Evolutionary conservation across 2,329 filamentous ascomycete species (phyloP), one percentile per base, ranked within the genome.

Genomic region (Diaporthe longicolla): DNA sequence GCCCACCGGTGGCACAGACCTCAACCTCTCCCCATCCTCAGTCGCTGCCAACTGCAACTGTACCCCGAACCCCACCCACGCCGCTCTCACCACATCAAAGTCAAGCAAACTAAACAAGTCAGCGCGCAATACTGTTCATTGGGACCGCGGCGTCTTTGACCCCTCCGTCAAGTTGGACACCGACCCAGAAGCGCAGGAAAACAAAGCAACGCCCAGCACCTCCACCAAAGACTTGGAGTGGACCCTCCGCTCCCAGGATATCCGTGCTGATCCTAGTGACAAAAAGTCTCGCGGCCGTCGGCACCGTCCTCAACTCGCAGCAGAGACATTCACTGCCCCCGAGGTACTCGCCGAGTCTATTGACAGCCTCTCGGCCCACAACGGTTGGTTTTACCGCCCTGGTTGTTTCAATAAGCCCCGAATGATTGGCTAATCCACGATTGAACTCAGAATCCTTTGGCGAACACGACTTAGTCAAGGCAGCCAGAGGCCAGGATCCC

Each of bases 271-370:
- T 40, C 29, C 73, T 17, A 35, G 59, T 21, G 72, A 74, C 74
- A 71, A 55, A 19, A 74, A 74, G 68, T 59, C 73, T 48, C 72
- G 74, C 52, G 61, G 72, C 45, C 74, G 71, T n/a, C 68, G 73
- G 37, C 72, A 65, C 11, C 72, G 74, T 26, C 57, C 72, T 32
- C 74, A 55, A 43, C 68, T 75, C 13, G 61, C 45, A 5, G 68
- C 72, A 59, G 74, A 75, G 61, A 75, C 74, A 2, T 75, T 75
- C 24, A 65, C 71, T 74, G 74, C 71, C 52, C 74, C 74, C 11
- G 52, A 50, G 24, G n/a, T 69, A 13, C 68, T 29, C 17, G 29
- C 50, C 15, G 50, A 73, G 40, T 69, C 55, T 26, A 50, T 32
- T 52, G 45, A 65, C 40, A 63, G 26, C 48, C 48, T 40, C 21